These are phyloP conservation scores for Picea abies DNA, from an alignment of 83 land plant species.

Conservation along the genomic window DNA sequence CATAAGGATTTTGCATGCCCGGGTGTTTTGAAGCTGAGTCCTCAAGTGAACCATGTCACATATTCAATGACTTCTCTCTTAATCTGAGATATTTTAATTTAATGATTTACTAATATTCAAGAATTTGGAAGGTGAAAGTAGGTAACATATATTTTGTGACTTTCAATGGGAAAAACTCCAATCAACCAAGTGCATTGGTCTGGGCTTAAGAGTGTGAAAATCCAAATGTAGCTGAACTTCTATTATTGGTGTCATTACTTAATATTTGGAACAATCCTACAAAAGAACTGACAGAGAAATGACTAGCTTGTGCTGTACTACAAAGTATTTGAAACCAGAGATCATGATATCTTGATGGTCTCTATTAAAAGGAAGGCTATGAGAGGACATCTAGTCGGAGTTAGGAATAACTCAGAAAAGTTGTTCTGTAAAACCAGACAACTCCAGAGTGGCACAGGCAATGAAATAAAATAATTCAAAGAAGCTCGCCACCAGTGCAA, in stretches of 20 bases:
- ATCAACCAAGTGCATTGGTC: neutral
- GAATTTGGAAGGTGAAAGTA: neutral
- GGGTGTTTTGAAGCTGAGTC: neutral
- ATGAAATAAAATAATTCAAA: neutral
- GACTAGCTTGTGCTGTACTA: neutral
- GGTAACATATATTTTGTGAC: neutral
- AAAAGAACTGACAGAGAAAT: neutral
- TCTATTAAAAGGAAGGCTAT: neutral
- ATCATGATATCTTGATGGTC: neutral
- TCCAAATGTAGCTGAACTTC: neutral
- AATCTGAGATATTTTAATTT: neutral
- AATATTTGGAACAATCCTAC: neutral
- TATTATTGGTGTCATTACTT: neutral
- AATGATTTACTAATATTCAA: neutral
- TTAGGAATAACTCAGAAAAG: neutral
- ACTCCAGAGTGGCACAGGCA: too few species aligned
- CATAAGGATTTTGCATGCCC: neutral
- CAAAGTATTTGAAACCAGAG: too few species aligned
- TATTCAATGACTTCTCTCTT: neutral
- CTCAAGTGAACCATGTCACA: neutral
- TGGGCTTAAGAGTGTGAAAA: conserved; percentile 1
- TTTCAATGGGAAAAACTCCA: neutral
- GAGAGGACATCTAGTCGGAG: neutral
- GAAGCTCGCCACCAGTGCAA: neutral
- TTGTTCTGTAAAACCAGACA: neutral